These are phyloP conservation scores for Venturia carpophila DNA, from an alignment of 2,329 filamentous ascomycete genomes.

Conservation along the genomic window DNA sequence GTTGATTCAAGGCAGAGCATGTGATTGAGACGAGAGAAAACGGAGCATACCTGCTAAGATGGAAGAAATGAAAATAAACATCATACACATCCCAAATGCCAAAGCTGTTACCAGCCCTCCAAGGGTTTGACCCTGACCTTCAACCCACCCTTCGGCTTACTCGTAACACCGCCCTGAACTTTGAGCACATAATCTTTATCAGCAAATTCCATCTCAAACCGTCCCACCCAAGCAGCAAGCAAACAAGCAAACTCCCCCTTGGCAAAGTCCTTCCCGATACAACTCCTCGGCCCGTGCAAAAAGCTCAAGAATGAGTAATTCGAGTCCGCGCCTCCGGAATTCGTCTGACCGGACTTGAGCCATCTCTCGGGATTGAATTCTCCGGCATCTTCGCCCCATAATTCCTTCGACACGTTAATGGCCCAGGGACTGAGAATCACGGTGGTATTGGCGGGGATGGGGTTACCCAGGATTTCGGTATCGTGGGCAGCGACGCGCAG, in stretches of 20 bases:
- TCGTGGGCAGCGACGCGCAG: conserved; percentile 53
- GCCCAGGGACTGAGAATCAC: conserved; percentile 54
- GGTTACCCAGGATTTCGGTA: conserved; percentile 54
- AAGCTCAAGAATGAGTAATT: conserved; percentile 79
- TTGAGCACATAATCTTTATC: conserved; percentile 53
- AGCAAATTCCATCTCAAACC: conserved; percentile 62
- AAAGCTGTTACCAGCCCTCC: conserved; percentile 53
- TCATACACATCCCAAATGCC: background rate
- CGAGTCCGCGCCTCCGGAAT: conserved; percentile 62
- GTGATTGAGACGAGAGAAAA: background rate
- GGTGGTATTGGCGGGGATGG: conserved; percentile 59
- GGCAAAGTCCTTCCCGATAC: conserved; percentile 76
- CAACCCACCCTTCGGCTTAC: conserved; percentile 64
- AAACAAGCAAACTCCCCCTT: conserved; percentile 79
- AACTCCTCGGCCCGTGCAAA: conserved; percentile 75
- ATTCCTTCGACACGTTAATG: conserved; percentile 53
- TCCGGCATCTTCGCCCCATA: conserved; percentile 66
- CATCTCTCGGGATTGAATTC: conserved; percentile 52
- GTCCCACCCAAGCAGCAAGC: conserved; percentile 66
- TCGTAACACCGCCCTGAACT: conserved; percentile 64
- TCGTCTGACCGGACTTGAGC: conserved; percentile 38
- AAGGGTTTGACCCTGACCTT: conserved; percentile 58
- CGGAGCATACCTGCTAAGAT: no score
- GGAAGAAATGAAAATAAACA: background rate
- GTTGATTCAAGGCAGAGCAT: no score